Base-by-base conservation (phyloP, 805 yeast species). In the Yueomyces sinensis region DNA sequence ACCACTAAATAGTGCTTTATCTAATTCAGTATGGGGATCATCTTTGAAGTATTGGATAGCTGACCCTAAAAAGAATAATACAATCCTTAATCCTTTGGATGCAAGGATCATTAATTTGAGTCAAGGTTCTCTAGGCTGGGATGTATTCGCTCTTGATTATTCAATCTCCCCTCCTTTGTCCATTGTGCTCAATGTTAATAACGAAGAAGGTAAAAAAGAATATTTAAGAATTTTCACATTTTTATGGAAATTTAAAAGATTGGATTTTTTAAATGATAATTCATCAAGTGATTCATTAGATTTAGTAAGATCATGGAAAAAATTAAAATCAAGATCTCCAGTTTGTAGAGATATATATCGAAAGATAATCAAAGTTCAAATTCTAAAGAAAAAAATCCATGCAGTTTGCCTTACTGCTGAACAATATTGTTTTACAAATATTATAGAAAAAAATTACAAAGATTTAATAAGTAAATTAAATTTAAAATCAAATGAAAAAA, bases 101-200 rank as follows among this genome's bases (percentile, higher is more conserved):
- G 95, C 95, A 0, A 63, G 95, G 31, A 65, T 87, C 17, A 62
- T 87, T 32, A 84, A 80, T 38, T 58, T 79, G 32, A 76, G 76
- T 3, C 82, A 77, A 44, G 79, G 83, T 0, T 72, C 75, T 20
- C 58, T 73, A 33, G 95, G 95, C 1, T 87, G 95, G 95, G 94
- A 87, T 50, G 84, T 82, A 2, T 87, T 89, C 52, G 83, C 95
- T 0, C 59, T 87, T 27, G 96, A 86, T 49, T 91, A 82, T 53
- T 62, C 69, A 35, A 47, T 72, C 9, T 66, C 52, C 9, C 44
- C 62, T 13, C 81, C 81, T 1, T 51, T 80, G 30, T 63, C 72
- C 7, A 61, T 68, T 19, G 65, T 81, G 3, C 61, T 89, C 14
- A 60, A 76, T 27, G 68, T 70, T 37, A 63, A 52, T 31, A 58